Percentiles rank a stretch among this genome's conserved stretches.
These are phyloP conservation scores for Coelastrella sp. DNA, from an alignment of 139 green algal species.

Conservation along the genomic window DNA sequence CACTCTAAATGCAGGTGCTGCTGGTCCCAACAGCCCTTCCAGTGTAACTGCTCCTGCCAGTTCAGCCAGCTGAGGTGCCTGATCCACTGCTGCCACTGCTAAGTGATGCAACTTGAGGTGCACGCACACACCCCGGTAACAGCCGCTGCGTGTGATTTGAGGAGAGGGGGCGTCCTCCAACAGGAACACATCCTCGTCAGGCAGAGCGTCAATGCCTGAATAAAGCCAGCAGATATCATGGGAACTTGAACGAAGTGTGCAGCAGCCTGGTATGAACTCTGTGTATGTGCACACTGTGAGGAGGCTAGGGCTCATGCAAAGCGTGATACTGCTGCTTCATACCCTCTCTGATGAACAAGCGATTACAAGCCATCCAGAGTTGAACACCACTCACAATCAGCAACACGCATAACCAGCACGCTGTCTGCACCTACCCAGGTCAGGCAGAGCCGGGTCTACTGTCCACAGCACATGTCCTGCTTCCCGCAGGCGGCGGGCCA, in stretches of 20 bases:
- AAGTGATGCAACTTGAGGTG: constrained; percentile 89
- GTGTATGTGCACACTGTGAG: neutral
- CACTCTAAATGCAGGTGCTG: constrained; percentile 69
- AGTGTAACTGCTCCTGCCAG: constrained; percentile 72
- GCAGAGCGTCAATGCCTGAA: constrained; percentile 42
- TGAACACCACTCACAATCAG: too few species aligned
- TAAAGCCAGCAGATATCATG: neutral
- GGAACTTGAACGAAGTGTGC: neutral
- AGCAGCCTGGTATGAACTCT: neutral
- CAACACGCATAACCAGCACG: too few species aligned
- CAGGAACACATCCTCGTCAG: constrained; percentile 58
- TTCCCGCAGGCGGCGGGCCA: constrained; percentile 79
- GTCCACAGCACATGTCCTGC: constrained; percentile 86
- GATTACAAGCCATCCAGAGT: too few species aligned
- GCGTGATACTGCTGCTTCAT: neutral
- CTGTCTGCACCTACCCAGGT: constrained; percentile 54
- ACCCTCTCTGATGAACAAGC: too few species aligned
- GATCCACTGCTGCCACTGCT: constrained; percentile 78
- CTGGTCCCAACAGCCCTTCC: constrained; percentile 54
- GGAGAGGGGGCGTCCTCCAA: constrained; percentile 57
- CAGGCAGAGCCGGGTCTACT: constrained; percentile 67
- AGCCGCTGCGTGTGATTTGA: constrained; percentile 75
- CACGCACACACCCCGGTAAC: constrained; percentile 88
- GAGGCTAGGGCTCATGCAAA: too few species aligned
- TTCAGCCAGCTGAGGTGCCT: constrained; percentile 70